Percentiles rank a stretch among this genome's conserved stretches.
Conservation (phyloP, 148 eudicot species). For the Chenopodium album region DNA sequence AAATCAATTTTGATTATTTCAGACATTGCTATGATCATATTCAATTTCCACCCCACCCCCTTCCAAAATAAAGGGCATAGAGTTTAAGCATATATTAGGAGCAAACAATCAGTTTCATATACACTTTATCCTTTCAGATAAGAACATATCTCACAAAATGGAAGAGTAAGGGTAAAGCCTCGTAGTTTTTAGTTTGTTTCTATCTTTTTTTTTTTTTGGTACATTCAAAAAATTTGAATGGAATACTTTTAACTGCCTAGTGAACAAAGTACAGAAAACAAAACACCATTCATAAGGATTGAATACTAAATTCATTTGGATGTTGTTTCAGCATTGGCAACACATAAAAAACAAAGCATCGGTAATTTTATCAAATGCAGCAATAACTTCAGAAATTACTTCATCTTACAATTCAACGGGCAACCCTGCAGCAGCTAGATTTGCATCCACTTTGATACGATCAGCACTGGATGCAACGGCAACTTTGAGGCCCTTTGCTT, state of each 20-base stretch:
- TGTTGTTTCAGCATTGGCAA: background rate
- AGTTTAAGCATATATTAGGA: background rate
- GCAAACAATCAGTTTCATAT: background rate
- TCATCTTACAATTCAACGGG: slow-evolving; percentile 66
- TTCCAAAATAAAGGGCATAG: background rate
- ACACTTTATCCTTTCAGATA: background rate
- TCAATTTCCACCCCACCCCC: background rate
- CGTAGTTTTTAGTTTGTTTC: no score
- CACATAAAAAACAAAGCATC: background rate
- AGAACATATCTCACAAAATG: background rate
- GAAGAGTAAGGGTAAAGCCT: background rate
- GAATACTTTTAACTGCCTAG: background rate
- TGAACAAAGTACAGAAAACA: background rate
- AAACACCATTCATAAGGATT: no score
- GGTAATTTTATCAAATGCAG: background rate
- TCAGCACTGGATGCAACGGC: slow-evolving; percentile 99
- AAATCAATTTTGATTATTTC: background rate
- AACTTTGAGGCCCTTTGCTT: slow-evolving; percentile 85
- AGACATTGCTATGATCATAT: background rate
- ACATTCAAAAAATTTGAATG: background rate
- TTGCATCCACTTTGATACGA: slow-evolving; percentile 93
- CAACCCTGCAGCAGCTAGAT: slow-evolving; percentile 91
- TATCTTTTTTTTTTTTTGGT: background rate
- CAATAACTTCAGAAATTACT: background rate
- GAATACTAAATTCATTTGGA: background rate